Conservation (phyloP, 352 stramenopile genomes). For the Thraustochytrium striatum region DNA sequence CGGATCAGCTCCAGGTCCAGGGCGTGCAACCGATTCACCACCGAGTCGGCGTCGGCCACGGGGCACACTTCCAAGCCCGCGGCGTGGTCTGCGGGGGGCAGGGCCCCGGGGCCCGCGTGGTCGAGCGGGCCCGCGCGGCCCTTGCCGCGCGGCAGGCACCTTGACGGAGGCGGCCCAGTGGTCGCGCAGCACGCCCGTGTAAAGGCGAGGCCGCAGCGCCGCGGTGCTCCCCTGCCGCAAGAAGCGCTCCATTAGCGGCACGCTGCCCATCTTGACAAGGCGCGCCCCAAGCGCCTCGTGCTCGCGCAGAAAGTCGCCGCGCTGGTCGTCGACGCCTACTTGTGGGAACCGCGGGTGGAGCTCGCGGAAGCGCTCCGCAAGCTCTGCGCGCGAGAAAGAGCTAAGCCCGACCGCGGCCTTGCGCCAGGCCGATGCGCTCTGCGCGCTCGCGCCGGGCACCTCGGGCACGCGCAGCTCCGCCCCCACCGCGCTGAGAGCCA, state of each 20-base stretch:
- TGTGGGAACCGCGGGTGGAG: not conserved
- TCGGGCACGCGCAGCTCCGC: too few species aligned
- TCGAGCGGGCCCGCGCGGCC: not conserved
- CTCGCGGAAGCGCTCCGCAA: conserved; percentile 25
- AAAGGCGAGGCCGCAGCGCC: not conserved
- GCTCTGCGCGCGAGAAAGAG: not conserved
- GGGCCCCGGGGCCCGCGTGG: not conserved
- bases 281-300: conserved; percentile 3
- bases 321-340: not conserved
- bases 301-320: not conserved
- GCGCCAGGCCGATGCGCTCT: not conserved
- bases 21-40: not conserved
- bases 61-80: not conserved
- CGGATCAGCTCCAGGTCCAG: conserved; percentile 50
- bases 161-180: not conserved
- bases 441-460: not conserved
- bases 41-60: not conserved
- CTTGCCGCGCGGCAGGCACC: not conserved
- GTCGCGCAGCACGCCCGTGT: not conserved
- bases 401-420: not conserved
- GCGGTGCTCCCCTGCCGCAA: conserved; percentile 14
- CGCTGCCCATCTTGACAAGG: conserved; percentile 5
- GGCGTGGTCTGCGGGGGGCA: not conserved
- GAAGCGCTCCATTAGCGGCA: conserved; percentile 21
- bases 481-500: too few species aligned